Evolutionary conservation across 2,329 filamentous ascomycete species (phyloP), one percentile per base, ranked within the genome.

Genomic region (Didymella sp.): DNA sequence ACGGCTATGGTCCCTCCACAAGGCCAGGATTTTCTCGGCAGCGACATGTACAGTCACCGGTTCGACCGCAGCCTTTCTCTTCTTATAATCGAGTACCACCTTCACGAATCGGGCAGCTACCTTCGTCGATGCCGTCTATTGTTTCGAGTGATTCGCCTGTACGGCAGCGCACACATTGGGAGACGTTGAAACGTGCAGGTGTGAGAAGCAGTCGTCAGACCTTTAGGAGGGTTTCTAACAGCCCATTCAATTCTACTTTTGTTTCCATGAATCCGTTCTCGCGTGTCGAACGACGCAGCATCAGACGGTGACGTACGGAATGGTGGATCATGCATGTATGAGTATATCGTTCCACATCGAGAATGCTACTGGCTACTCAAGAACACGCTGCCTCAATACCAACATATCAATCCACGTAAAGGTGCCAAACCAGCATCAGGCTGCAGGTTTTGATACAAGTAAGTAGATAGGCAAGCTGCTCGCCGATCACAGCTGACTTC

Each of bases 121-220:
- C 65, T 1, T 64, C 64, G 25, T 38, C 56, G 2, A 62, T 67
- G 56, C 64, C 64, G n/a, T 60, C 68, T 2, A 56, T 58, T 19
- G 25, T 63, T 15, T 45, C 61, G 13, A 43, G 45, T 28, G 51
- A 50, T 15, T 60, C 62, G 33, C 37, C 63, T 17, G 17, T 54
- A 38, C 64, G 56, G n/a, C 52, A 50, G 9, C 61, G 51, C 25
- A 42, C 59, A 17, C 60, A 68, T 31, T 64, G 58, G 60, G 56
- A 66, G 7, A 54, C 40, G 11, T 19, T 70, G 41, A 58, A 66
- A 38, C 60, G 50, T n/a, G 37, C 59, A 19, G 71, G 70, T 22
- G 64, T 70, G 0, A 62, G 68, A 9, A 72, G 67, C 57, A 70
- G 70, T 53, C 64, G 56, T 13, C 56, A 56, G 7, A 50, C 35